Percentiles rank a stretch among this genome's conserved stretches.
Conservation (phyloP, 2,329 filamentous ascomycete genomes). For the Aspergillus sp. region DNA sequence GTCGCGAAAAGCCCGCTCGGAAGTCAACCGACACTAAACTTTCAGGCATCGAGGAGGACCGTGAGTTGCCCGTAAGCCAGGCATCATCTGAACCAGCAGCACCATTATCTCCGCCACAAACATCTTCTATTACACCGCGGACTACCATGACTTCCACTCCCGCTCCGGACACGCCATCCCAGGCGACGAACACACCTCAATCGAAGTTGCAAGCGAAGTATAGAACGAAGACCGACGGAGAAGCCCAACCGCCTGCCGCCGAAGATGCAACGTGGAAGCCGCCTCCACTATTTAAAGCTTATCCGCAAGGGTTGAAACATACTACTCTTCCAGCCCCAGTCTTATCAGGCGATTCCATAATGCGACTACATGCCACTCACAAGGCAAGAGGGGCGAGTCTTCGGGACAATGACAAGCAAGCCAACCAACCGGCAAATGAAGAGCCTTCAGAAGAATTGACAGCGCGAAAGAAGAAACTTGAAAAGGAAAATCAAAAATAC, state of each 20-base stretch:
- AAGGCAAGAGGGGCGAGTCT: conserved; percentile 18
- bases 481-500: conserved; percentile 35
- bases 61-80: conserved; percentile 17
- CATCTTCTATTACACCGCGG: conserved; percentile 24
- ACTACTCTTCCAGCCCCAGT: conserved; percentile 67
- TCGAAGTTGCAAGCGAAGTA: conserved; percentile 21
- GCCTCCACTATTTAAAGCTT: conserved; percentile 82
- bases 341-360: conserved; percentile 66
- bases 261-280: conserved; percentile 56
- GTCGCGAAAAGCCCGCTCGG: conserved; percentile 35
- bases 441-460: conserved; percentile 22
- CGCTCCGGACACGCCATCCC: conserved; percentile 23
- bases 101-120: conserved; percentile 30
- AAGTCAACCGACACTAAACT: conserved; percentile 29
- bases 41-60: conserved; percentile 33
- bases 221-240: conserved; percentile 23
- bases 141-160: conserved; percentile 29
- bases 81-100: conserved; percentile 16
- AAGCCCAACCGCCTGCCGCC: conserved; percentile 22
- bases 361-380: conserved; percentile 52
- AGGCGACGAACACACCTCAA: conserved; percentile 16
- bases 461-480: conserved; percentile 32
- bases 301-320: conserved; percentile 78
- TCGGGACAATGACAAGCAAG: conserved; percentile 13
- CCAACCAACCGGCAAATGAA: conserved; percentile 17